Evolutionary conservation across 176 grass and related monocot genomes (phyloP).

Genomic region (Oryza brachyantha): DNA sequence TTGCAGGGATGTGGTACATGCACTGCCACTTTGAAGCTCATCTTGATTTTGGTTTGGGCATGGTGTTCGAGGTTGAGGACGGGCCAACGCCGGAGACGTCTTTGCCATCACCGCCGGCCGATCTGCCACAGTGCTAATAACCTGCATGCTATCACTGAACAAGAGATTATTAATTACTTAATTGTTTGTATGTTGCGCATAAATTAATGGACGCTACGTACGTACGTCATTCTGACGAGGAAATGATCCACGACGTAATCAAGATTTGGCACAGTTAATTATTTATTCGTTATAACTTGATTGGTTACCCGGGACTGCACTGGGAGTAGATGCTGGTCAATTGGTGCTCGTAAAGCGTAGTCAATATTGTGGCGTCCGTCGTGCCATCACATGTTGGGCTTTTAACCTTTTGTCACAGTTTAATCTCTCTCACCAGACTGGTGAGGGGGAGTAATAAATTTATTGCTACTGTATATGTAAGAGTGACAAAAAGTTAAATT

Average conservation of each 20-base stretch:
- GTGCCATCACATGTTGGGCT: too few species aligned
- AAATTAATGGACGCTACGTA: background rate
- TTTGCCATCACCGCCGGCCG: slow-evolving; percentile 21
- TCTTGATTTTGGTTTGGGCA: slow-evolving; percentile 24
- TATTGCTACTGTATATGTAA: too few species aligned
- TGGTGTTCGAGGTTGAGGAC: slow-evolving; percentile 38
- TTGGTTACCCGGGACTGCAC: background rate
- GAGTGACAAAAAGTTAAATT: too few species aligned
- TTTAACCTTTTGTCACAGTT: too few species aligned
- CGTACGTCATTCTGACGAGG: background rate
- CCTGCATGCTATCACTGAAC: background rate
- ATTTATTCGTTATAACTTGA: background rate
- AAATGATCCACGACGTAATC: background rate
- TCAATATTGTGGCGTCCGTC: too few species aligned
- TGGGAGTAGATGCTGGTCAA: too few species aligned
- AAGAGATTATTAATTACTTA: too few species aligned
- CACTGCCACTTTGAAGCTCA: slow-evolving; percentile 45
- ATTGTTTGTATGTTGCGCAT: background rate
- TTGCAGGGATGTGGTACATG: slow-evolving; percentile 50
- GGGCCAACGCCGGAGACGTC: slow-evolving; percentile 19
- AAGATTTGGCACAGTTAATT: background rate
- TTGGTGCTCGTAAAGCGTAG: too few species aligned
- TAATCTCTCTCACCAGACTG: too few species aligned
- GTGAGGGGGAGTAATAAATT: too few species aligned
- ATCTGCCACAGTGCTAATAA: slow-evolving; percentile 26